These are phyloP conservation scores for Syncephalis plumigaleata DNA, from an alignment of 371 early-diverging fungal species.

Conservation along the genomic window DNA sequence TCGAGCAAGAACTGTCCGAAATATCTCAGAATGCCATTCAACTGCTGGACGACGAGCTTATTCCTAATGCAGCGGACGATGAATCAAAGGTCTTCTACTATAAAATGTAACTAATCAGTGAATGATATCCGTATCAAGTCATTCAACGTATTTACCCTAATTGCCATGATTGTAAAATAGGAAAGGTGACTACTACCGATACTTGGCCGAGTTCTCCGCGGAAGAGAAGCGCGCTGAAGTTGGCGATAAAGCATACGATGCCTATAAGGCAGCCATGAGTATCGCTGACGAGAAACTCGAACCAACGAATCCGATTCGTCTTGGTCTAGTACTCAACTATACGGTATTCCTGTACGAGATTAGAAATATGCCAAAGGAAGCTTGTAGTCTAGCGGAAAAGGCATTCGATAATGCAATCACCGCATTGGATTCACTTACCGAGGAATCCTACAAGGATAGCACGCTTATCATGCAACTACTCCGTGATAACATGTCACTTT, in stretches of 20 bases:
- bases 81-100: conserved; percentile 80
- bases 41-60: conserved; percentile 56
- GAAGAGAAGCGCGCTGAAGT: conserved; percentile 52
- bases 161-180: neutral
- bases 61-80: conserved; percentile 40
- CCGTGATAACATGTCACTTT: conserved; percentile 77
- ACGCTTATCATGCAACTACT: conserved; percentile 85
- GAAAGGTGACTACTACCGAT: conserved; percentile 66
- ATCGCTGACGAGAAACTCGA: conserved; percentile 53
- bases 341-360: conserved; percentile 92
- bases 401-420: conserved; percentile 82
- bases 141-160: neutral
- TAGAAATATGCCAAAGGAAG: conserved; percentile 55
- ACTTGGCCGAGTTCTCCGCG: conserved; percentile 71
- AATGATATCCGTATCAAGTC: no score
- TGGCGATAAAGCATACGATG: conserved; percentile 47
- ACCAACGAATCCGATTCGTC: conserved; percentile 74
- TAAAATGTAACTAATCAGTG: no score
- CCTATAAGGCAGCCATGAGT: conserved; percentile 62
- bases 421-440: conserved; percentile 64
- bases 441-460: conserved; percentile 79
- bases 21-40: conserved; percentile 69
- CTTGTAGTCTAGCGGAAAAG: conserved; percentile 69
- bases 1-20: conserved; percentile 59
- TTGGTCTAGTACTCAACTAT: conserved; percentile 80